A percentile compares a stretch with the other conserved stretches of the same genome.
These are phyloP conservation scores for Leptographium radiaticola DNA, from an alignment of 2,329 filamentous ascomycete genomes.

Conservation along the genomic window DNA sequence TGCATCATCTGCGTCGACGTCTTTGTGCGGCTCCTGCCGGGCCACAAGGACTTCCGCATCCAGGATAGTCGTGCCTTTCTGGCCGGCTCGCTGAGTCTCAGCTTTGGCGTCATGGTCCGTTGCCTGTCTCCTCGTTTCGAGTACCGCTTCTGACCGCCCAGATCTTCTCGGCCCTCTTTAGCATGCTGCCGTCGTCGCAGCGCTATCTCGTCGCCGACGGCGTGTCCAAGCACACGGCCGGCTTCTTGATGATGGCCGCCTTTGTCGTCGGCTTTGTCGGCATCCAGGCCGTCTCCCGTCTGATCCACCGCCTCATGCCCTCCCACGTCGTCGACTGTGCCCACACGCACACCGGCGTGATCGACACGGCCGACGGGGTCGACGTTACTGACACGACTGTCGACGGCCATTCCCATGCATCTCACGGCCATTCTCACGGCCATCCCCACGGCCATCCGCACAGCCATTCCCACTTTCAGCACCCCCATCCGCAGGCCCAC, in stretches of 20 bases:
- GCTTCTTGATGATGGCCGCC: slow-evolving; percentile 53
- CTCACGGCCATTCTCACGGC: slow-evolving; percentile 12
- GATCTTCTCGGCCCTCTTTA: slow-evolving; percentile 86
- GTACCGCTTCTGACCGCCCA: slow-evolving; percentile 22
- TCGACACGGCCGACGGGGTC: too few relatives aligned
- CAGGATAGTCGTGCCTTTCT: slow-evolving; percentile 82
- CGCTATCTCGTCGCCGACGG: slow-evolving; percentile 60
- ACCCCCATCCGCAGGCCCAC: background rate
- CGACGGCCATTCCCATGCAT: slow-evolving; percentile 17
- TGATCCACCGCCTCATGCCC: slow-evolving; percentile 62
- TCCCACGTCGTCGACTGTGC: slow-evolving; percentile 74
- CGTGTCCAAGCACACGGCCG: slow-evolving; percentile 52
- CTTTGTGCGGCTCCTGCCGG: slow-evolving; percentile 58
- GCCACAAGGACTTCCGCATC: slow-evolving; percentile 68
- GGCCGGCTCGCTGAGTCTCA: slow-evolving; percentile 77
- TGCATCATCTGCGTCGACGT: slow-evolving; percentile 80
- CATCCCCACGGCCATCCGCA: slow-evolving; percentile 14
- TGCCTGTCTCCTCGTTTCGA: slow-evolving; percentile 2
- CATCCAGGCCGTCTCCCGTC: slow-evolving; percentile 59
- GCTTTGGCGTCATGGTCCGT: slow-evolving; percentile 85
- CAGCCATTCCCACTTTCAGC: background rate
- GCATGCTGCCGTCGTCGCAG: slow-evolving; percentile 81
- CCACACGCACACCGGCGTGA: slow-evolving; percentile 40
- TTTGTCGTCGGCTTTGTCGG: slow-evolving; percentile 62
- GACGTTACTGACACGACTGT: slow-evolving; percentile 24